phyloP scores from a whole-genome alignment of 257 asterid species.

The Solanum verrucosum region DNA sequence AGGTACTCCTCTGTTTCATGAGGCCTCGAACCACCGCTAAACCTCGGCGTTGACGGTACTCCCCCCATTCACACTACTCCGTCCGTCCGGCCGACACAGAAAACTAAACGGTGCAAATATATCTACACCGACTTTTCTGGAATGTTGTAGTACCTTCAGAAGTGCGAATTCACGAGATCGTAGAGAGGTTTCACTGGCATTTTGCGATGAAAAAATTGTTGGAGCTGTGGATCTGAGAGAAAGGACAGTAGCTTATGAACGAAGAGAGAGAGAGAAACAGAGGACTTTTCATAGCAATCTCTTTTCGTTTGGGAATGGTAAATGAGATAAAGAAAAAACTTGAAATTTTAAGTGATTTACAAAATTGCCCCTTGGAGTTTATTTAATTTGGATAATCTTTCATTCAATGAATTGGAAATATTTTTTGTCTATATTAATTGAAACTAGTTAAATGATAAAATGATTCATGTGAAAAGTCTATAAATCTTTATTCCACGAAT shows the following conservation, averaged over 20 bases:
- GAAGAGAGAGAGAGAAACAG: background rate
- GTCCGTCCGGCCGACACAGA: background rate
- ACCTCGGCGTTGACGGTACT: slow-evolving; percentile 77
- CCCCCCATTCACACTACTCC: slow-evolving; percentile 59
- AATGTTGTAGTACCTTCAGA: background rate
- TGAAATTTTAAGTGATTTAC: background rate
- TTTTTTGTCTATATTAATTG: background rate
- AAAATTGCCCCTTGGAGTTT: background rate
- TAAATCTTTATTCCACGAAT: background rate
- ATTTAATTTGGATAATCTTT: background rate
- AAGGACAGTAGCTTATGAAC: background rate
- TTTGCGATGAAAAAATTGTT: background rate
- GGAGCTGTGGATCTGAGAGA: slow-evolving; percentile 8
- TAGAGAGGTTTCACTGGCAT: background rate
- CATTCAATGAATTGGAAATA: background rate
- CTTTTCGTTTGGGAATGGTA: background rate
- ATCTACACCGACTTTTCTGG: background rate
- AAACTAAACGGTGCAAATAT: background rate
- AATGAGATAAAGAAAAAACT: background rate
- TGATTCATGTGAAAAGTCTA: background rate
- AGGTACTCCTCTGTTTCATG: slow-evolving; percentile 74
- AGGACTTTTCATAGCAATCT: background rate
- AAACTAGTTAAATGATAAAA: background rate
- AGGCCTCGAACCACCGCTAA: slow-evolving; percentile 50
- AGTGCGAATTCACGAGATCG: background rate